phyloP scores from a whole-genome alignment of 257 asterid species.

The Lycium barbarum region DNA sequence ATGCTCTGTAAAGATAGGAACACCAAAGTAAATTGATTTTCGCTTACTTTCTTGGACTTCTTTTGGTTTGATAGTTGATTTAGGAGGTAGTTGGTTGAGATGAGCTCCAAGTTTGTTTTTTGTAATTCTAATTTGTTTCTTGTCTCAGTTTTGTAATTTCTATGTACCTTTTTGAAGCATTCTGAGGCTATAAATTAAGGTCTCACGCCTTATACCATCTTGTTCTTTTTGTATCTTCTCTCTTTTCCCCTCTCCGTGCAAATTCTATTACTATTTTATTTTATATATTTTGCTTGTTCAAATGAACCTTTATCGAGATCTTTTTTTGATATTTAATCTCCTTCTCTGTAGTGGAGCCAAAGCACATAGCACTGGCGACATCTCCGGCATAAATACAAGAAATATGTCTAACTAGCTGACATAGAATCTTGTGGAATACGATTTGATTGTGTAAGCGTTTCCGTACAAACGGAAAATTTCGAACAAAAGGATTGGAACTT shows the following conservation, averaged over 20 bases:
- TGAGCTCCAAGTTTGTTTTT: constrained; percentile 17
- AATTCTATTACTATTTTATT: neutral
- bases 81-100: constrained; percentile 18
- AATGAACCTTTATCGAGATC: neutral
- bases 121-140: constrained; percentile 2
- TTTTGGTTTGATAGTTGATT: constrained; percentile 25
- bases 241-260: neutral
- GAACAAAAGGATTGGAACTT: too few species aligned
- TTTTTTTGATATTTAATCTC: too few species aligned
- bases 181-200: constrained; percentile 22
- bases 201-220: neutral
- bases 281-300: neutral
- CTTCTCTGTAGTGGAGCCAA: too few species aligned
- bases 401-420: neutral
- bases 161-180: constrained; percentile 10
- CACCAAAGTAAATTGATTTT: constrained; percentile 52
- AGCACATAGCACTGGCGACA: too few species aligned
- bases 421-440: too few species aligned
- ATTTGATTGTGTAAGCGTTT: too few species aligned
- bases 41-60: neutral
- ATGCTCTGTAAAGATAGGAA: constrained; percentile 73
- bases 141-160: constrained; percentile 13
- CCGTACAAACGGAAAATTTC: too few species aligned
- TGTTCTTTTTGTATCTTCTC: too few species aligned
- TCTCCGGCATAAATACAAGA: neutral